Conservation (phyloP, 257 asterid species). For the Petrea volubilis region DNA sequence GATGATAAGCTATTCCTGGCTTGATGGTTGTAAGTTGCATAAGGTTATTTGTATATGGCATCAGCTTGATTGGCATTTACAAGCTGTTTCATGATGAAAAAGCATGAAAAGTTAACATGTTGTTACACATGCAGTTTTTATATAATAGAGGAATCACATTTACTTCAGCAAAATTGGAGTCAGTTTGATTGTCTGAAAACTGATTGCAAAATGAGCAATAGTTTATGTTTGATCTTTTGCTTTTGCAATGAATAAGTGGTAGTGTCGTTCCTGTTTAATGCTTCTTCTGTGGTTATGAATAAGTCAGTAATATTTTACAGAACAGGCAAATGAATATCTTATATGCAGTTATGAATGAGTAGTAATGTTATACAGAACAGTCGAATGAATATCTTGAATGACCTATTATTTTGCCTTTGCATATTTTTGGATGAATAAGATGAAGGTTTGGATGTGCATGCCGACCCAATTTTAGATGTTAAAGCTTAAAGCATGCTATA, state of each 20-base stretch:
- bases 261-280: not conserved
- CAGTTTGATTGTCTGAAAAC: not conserved
- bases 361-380: not conserved
- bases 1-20: not conserved
- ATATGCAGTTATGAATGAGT: too few relatives aligned
- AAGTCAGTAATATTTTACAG: too few relatives aligned
- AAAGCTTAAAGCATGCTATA: not conserved
- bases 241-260: not conserved
- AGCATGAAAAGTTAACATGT: not conserved
- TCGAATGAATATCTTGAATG: not conserved
- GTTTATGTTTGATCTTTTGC: not conserved
- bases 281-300: not conserved
- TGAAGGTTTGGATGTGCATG: not conserved
- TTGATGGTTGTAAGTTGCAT: not conserved
- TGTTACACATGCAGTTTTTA: not conserved
- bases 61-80: not conserved
- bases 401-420: not conserved
- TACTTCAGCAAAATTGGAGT: not conserved
- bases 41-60: not conserved
- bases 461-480: not conserved
- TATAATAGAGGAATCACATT: not conserved
- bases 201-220: not conserved
- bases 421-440: not conserved
- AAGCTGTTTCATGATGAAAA: not conserved
- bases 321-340: not conserved